These are phyloP conservation scores for Emergomyces orientalis DNA, from an alignment of 2,329 filamentous ascomycete species.

Conservation along the genomic window DNA sequence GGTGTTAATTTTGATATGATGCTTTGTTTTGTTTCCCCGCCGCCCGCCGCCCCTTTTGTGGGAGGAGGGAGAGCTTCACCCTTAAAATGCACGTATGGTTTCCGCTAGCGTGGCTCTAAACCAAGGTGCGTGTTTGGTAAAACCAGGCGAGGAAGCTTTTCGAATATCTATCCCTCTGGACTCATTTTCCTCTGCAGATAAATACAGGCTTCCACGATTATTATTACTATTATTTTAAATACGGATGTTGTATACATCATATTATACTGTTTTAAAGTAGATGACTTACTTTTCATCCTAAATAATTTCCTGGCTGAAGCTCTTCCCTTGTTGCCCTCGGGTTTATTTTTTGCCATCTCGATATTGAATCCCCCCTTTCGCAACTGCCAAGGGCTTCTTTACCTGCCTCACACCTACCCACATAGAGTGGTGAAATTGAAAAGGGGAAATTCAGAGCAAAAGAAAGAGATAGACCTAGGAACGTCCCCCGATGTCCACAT, in stretches of 20 bases:
- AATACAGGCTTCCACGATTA: no score
- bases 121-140: not conserved
- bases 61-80: no score
- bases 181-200: no score
- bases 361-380: not conserved
- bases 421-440: not conserved
- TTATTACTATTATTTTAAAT: no score
- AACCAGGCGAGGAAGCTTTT: no score
- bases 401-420: not conserved
- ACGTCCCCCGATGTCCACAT: slow-evolving; percentile 21
- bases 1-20: no score
- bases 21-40: not conserved
- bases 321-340: not conserved
- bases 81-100: not conserved
- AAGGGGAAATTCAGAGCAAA: not conserved
- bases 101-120: not conserved
- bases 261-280: no score
- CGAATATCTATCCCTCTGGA: no score
- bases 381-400: not conserved
- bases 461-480: not conserved
- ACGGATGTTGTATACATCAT: no score
- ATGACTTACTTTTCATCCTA: no score
- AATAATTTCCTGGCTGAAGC: not conserved
- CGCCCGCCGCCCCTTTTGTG: no score
- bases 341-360: not conserved